Conservation (phyloP, 306 rosid species). For the Cucumis cinereus region DNA sequence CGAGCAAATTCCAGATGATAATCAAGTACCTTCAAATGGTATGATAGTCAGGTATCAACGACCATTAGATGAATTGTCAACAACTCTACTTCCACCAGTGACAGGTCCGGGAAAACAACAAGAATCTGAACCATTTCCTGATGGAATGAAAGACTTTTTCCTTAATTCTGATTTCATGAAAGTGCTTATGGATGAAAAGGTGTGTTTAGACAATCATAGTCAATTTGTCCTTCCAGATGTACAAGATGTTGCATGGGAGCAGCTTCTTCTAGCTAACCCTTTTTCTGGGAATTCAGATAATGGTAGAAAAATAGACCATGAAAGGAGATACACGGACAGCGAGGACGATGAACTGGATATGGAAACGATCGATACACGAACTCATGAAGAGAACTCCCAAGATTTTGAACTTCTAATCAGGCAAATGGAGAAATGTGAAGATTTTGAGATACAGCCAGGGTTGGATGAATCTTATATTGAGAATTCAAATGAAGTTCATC, state of each 20-base stretch:
- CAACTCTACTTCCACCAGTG: slow-evolving; percentile 20
- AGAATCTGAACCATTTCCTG: slow-evolving; percentile 29
- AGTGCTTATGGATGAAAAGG: slow-evolving; percentile 61
- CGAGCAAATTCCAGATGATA: slow-evolving; percentile 27
- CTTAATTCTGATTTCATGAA: slow-evolving; percentile 69
- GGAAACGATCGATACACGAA: slow-evolving; percentile 21
- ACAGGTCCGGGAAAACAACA: slow-evolving; percentile 19
- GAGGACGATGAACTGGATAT: slow-evolving; percentile 35
- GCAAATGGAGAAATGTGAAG: slow-evolving; percentile 37
- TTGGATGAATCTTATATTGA: slow-evolving; percentile 15
- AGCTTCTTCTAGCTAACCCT: slow-evolving; percentile 46
- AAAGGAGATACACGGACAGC: slow-evolving; percentile 8
- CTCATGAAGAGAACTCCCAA: slow-evolving; percentile 15
- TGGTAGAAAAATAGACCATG: slow-evolving; percentile 19
- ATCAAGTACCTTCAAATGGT: slow-evolving; percentile 37
- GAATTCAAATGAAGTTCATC: slow-evolving; percentile 23
- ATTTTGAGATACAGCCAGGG: slow-evolving; percentile 15
- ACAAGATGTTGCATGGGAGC: slow-evolving; percentile 58
- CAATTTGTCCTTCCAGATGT: slow-evolving; percentile 53
- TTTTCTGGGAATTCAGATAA: slow-evolving; percentile 28
- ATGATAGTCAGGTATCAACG: slow-evolving; percentile 55
- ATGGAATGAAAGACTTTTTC: slow-evolving; percentile 44
- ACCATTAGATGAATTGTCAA: slow-evolving; percentile 28
- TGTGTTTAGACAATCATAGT: slow-evolving; percentile 30
- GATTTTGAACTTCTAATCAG: slow-evolving; percentile 30